These are phyloP conservation scores for Eleusine indica DNA, from an alignment of 176 grass and related monocot species.

Conservation along the genomic window DNA sequence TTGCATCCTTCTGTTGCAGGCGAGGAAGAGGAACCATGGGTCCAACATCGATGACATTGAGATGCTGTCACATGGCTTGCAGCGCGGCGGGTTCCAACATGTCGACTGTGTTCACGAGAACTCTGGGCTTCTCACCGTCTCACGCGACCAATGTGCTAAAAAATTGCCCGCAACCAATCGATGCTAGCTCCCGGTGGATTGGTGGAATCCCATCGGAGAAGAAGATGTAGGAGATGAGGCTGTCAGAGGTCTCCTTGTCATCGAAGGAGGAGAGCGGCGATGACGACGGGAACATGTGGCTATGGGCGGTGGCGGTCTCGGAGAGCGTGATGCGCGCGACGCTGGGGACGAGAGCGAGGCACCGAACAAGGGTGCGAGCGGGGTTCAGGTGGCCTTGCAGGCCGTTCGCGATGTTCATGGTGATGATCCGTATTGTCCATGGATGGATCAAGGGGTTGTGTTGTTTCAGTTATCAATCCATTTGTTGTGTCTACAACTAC, in stretches of 20 bases:
- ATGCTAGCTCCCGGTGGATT: not conserved
- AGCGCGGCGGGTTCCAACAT: constrained; percentile 44
- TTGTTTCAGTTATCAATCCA: too few species aligned
- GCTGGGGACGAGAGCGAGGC: constrained; percentile 25
- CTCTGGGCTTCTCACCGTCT: constrained; percentile 29
- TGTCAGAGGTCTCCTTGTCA: constrained; percentile 34
- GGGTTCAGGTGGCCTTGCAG: constrained; percentile 37
- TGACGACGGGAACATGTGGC: constrained; percentile 33
- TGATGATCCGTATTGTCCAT: constrained; percentile 21
- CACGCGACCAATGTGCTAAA: not conserved
- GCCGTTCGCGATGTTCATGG: constrained; percentile 13
- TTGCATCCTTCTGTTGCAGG: not conserved
- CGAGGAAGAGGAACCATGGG: constrained; percentile 27
- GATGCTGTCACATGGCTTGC: constrained; percentile 1
- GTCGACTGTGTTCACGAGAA: constrained; percentile 51
- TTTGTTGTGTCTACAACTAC: too few species aligned
- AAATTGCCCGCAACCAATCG: not conserved
- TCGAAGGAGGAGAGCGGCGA: not conserved
- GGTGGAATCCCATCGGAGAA: constrained; percentile 39
- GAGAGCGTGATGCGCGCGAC: constrained; percentile 41
- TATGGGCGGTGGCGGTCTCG: constrained; percentile 15
- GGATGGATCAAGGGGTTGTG: not conserved
- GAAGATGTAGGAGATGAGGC: constrained; percentile 36
- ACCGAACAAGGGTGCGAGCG: constrained; percentile 18
- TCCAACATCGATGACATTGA: constrained; percentile 32